These are phyloP conservation scores for Camelina hispida DNA, from an alignment of 345 rosid species.

Conservation along the genomic window DNA sequence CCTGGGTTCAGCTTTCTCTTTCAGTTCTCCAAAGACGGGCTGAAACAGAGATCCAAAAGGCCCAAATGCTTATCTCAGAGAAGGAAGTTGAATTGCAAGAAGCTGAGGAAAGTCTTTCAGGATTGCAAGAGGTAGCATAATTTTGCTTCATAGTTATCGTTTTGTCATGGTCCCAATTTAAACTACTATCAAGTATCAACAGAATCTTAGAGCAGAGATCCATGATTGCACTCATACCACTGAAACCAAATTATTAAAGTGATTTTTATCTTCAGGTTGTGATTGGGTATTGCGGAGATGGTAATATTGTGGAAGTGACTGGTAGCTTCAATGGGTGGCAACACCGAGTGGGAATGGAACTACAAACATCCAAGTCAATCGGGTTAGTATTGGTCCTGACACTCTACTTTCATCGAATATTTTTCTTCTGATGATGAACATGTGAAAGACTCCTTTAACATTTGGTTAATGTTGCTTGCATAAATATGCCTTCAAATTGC, in stretches of 20 bases:
- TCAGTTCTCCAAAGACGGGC: slow-evolving; percentile 71
- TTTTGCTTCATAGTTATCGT: slow-evolving; percentile 9
- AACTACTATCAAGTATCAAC: background rate
- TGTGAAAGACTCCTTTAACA: slow-evolving; percentile 13
- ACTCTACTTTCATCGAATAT: background rate
- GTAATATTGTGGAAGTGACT: slow-evolving; percentile 85
- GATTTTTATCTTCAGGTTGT: slow-evolving; percentile 56
- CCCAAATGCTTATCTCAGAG: slow-evolving; percentile 66
- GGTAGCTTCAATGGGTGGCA: slow-evolving; percentile 99
- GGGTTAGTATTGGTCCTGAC: slow-evolving; percentile 38
- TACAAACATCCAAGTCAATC: slow-evolving; percentile 50
- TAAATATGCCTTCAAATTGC: background rate
- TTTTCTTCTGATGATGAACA: background rate
- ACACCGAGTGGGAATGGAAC: slow-evolving; percentile 78
- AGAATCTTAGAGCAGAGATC: background rate
- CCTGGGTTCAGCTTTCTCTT: slow-evolving; percentile 58
- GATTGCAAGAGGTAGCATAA: slow-evolving; percentile 70
- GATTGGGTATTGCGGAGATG: slow-evolving; percentile 73
- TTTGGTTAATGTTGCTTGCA: background rate
- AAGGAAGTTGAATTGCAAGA: slow-evolving; percentile 77
- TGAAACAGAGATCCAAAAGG: slow-evolving; percentile 75
- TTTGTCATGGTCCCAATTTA: background rate
- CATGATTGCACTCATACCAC: background rate
- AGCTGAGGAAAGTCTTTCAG: slow-evolving; percentile 84
- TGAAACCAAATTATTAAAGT: slow-evolving; percentile 1